Evolutionary conservation across 768 basidiomycete species (phyloP).

Genomic region (Leccinum subgranulosum): DNA sequence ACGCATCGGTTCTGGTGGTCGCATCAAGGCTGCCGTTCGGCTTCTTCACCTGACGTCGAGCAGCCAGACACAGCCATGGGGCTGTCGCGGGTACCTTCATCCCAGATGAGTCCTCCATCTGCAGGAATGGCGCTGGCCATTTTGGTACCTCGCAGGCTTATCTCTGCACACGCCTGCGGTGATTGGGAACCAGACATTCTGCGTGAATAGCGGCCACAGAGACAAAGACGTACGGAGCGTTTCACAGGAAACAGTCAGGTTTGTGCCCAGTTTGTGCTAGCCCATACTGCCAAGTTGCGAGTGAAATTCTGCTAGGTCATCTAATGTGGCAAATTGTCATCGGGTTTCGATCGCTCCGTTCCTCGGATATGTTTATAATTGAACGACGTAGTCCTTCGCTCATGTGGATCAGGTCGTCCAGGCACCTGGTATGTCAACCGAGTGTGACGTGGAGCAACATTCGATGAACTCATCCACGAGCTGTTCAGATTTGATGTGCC

Average conservation of each 20-base stretch:
- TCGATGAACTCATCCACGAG: neutral
- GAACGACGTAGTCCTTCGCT: slow-evolving; percentile 3
- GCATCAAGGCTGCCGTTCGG: slow-evolving; percentile 4
- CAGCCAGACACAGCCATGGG: slow-evolving; percentile 5
- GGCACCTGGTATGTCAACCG: slow-evolving; percentile 2
- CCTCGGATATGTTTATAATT: slow-evolving; percentile 1
- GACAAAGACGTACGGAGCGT: neutral
- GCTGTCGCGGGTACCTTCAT: slow-evolving; percentile 8
- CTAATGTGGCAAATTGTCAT: neutral
- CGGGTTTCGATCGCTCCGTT: slow-evolving; percentile 1
- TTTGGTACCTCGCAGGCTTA: neutral
- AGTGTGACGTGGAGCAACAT: neutral
- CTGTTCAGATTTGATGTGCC: neutral
- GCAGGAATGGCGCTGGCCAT: slow-evolving; percentile 4
- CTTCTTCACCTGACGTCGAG: slow-evolving; percentile 14
- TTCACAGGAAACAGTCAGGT: slow-evolving; percentile 7
- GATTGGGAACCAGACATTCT: slow-evolving; percentile 12
- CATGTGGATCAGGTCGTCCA: slow-evolving; percentile 24
- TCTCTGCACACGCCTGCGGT: slow-evolving; percentile 4
- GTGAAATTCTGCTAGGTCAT: neutral
- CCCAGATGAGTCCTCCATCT: slow-evolving; percentile 1
- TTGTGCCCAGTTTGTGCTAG: slow-evolving; percentile 3
- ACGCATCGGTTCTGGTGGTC: slow-evolving; percentile 1
- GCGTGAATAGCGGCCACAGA: slow-evolving; percentile 4
- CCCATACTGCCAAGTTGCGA: slow-evolving; percentile 8